A percentile compares a stretch with the other conserved stretches of the same genome.
Evolutionary conservation across 116 monocot genomes (phyloP).

Genomic region (Thalassia testudinum): DNA sequence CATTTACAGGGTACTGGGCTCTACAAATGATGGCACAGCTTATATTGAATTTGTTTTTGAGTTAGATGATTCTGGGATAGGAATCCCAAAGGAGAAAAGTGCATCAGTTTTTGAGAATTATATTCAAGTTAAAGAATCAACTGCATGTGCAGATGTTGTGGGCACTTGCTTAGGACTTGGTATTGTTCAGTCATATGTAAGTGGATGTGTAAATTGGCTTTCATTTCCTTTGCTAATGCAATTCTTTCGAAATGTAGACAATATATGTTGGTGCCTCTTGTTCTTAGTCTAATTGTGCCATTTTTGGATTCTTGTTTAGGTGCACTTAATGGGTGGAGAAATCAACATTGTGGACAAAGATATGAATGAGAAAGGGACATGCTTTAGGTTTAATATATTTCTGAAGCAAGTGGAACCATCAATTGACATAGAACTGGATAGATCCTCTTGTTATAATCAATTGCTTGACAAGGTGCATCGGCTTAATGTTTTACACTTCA

Average conservation of each 20-base stretch:
- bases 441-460: not conserved
- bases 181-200: constrained; percentile 87
- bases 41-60: constrained; percentile 59
- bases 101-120: constrained; percentile 83
- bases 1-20: not conserved
- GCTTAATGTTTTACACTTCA: constrained; percentile 15
- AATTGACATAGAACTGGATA: constrained; percentile 1
- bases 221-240: too few relatives aligned
- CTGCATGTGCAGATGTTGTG: constrained; percentile 12
- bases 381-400: constrained; percentile 78
- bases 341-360: constrained; percentile 64
- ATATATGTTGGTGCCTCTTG: too few relatives aligned
- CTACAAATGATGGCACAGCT: constrained; percentile 7
- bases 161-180: constrained; percentile 93
- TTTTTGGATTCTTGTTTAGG: constrained; percentile 15
- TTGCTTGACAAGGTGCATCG: not conserved
- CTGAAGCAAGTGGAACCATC: constrained; percentile 20
- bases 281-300: not conserved
- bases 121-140: constrained; percentile 59
- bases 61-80: constrained; percentile 69
- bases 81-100: constrained; percentile 78
- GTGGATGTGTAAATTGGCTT: constrained; percentile 7
- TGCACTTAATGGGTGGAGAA: constrained; percentile 85
- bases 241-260: too few relatives aligned
- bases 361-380: constrained; percentile 44